These are phyloP conservation scores for Cercospora sp. DNA, from an alignment of 2,329 filamentous ascomycete genomes.

Conservation along the genomic window DNA sequence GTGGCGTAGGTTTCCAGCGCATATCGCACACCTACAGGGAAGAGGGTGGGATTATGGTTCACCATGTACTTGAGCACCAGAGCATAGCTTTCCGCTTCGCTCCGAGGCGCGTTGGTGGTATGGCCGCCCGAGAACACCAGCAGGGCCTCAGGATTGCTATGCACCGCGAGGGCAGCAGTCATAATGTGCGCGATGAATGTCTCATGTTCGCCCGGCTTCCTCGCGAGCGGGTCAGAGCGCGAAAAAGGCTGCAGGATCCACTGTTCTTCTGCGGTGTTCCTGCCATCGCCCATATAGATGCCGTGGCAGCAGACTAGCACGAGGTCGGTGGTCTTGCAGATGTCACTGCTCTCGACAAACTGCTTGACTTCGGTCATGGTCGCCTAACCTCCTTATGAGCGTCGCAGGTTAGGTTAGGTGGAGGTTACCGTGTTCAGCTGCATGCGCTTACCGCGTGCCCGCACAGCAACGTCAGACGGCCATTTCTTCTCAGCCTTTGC, in stretches of 20 bases:
- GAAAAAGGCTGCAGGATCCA: slow-evolving; percentile 78
- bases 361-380: slow-evolving; percentile 28
- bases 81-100: slow-evolving; percentile 35
- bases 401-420: not conserved
- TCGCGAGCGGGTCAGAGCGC: slow-evolving; percentile 38
- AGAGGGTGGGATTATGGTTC: slow-evolving; percentile 23
- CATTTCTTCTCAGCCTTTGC: slow-evolving; percentile 1
- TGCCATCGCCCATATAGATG: slow-evolving; percentile 62
- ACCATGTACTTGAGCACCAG: slow-evolving; percentile 23
- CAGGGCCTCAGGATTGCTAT: slow-evolving; percentile 47
- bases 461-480: slow-evolving; percentile 3
- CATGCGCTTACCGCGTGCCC: not conserved
- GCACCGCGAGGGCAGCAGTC: slow-evolving; percentile 59
- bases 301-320: slow-evolving; percentile 83
- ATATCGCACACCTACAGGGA: slow-evolving; percentile 25
- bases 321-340: slow-evolving; percentile 49
- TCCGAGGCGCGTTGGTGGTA: slow-evolving; percentile 35
- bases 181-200: slow-evolving; percentile 78
- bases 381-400: not conserved
- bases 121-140: slow-evolving; percentile 72
- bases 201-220: slow-evolving; percentile 65
- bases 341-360: slow-evolving; percentile 25
- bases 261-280: slow-evolving; percentile 37
- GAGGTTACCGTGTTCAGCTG: not conserved
- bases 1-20: slow-evolving; percentile 54